Conservation (phyloP, 2,329 filamentous ascomycete genomes). For the Laburnicola sp. region DNA sequence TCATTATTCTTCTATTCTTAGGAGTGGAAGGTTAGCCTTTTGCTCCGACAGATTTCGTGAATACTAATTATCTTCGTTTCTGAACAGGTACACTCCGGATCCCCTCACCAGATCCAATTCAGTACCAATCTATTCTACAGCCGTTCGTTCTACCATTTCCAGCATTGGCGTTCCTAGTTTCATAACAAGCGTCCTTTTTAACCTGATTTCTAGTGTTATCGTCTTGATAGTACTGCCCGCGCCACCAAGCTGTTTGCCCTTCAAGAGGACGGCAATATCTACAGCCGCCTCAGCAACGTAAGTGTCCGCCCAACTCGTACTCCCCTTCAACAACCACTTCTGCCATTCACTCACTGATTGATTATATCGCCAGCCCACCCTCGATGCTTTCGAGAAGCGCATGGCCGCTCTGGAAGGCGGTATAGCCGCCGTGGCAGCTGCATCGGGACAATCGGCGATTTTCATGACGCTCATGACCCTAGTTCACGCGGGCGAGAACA, state of each 20-base stretch:
- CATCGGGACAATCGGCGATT: slow-evolving; percentile 87
- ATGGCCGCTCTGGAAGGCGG: slow-evolving; percentile 95
- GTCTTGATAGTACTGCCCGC: slow-evolving; percentile 95
- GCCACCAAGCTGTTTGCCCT: slow-evolving; percentile 93
- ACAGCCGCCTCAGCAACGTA: slow-evolving; percentile 94
- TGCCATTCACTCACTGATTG: too few species aligned
- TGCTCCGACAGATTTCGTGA: too few species aligned
- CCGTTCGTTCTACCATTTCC: slow-evolving; percentile 49
- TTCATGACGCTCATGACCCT: slow-evolving; percentile 87
- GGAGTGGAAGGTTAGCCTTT: too few species aligned
- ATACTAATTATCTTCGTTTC: too few species aligned
- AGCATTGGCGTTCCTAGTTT: slow-evolving; percentile 58
- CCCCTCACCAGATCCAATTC: slow-evolving; percentile 81
- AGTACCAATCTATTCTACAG: slow-evolving; percentile 93
- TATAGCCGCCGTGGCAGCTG: slow-evolving; percentile 78
- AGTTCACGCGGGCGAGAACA: slow-evolving; percentile 89
- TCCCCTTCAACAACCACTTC: too few species aligned
- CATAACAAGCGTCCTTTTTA: too few species aligned
- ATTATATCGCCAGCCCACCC: slow-evolving; percentile 75
- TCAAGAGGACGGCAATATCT: slow-evolving; percentile 97
- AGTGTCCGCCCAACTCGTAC: slow-evolving; percentile 44
- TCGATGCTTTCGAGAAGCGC: slow-evolving; percentile 95
- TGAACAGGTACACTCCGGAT: slow-evolving; percentile 80
- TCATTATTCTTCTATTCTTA: too few species aligned
- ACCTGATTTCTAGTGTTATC: too few species aligned